Base-by-base conservation (phyloP, 768 basidiomycete genomes). In the Hypholoma sublateritium region DNA sequence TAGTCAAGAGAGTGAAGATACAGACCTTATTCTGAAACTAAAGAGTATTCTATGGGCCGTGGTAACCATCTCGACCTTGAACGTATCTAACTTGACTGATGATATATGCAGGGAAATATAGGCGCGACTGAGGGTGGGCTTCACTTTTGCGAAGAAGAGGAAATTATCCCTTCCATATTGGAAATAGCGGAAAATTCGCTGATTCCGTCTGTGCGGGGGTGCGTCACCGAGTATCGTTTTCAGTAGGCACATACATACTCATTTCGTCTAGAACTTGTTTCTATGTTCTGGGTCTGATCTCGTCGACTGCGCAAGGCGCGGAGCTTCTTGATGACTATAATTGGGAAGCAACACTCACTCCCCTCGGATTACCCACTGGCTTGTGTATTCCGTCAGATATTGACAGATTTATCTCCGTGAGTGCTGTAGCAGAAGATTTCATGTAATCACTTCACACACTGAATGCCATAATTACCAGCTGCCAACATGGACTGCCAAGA, bases 1-100 rank as follows among this genome's bases (percentile, higher is more conserved):
- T 69, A 88, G 88, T 17, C 78, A 89, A 48, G 96, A 98, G 70
- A 84, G 82, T 47, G 84, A 88, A 55, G 96, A 98, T 68, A 72
- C 82, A 12, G 91, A 91, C 39, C 78, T 97, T 35, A 89, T 98
- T 47, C 75, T 88, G 65, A 95, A 92, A 70, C 71, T 99, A 43
- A 98, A 99, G 73, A 96, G 94, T 66, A 90, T 95, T 13, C 77
- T 98, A 0, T 99, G 97, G 97, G 94, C 94, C 4, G 89, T 98
- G 54, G 96, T 98, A 70, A 65, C 91, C 4, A 25, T 59, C 21
- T 28, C 25, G 42, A 52, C 24, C 0, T 22, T 32, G 35, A 1
- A 7, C 55, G 49, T 24, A 14, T n/a, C 25, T 11, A 24, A 19
- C 49, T 16, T 17, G 50, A 37, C 53, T 53, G 24, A 50, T 52